These are phyloP conservation scores for Pythium vanterpoolii DNA, from an alignment of 352 stramenopile species.

Conservation along the genomic window DNA sequence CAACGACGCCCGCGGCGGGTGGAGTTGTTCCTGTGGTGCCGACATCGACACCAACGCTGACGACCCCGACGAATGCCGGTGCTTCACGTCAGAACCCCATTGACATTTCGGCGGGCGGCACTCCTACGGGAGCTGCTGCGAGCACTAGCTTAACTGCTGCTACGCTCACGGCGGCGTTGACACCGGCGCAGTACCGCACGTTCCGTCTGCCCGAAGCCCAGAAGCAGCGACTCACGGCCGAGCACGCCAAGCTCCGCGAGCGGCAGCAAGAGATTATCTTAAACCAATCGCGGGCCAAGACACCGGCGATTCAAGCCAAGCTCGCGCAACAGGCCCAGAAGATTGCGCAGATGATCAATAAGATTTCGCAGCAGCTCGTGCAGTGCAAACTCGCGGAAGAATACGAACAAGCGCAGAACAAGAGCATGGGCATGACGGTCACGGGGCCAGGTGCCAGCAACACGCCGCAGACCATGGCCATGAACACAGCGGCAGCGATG, in stretches of 20 bases:
- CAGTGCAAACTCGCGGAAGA: conserved; percentile 82
- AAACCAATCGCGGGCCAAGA: conserved; percentile 71
- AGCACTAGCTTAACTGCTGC: conserved; percentile 7
- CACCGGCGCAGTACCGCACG: conserved; percentile 65
- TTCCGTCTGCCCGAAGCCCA: conserved; percentile 66
- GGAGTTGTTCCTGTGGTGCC: background rate
- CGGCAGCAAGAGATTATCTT: conserved; percentile 79
- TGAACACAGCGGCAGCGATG: conserved; percentile 24
- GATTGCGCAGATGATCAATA: conserved; percentile 82
- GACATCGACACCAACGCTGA: conserved; percentile 12
- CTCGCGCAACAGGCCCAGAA: conserved; percentile 68
- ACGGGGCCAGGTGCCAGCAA: conserved; percentile 13
- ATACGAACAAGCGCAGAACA: conserved; percentile 62
- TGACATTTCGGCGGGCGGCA: conserved; percentile 33
- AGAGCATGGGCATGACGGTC: conserved; percentile 35
- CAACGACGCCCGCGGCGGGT: background rate
- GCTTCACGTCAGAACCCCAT: conserved; percentile 45
- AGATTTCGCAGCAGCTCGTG: conserved; percentile 83
- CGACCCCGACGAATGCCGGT: conserved; percentile 24
- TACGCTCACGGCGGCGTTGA: conserved; percentile 35
- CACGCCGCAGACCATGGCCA: conserved; percentile 24
- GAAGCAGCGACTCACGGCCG: conserved; percentile 63
- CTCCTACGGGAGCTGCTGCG: conserved; percentile 20
- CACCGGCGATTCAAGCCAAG: conserved; percentile 64
- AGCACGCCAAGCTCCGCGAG: conserved; percentile 70